Conservation (phyloP, 495 filamentous ascomycete species). For the Tuber indicum region DNA sequence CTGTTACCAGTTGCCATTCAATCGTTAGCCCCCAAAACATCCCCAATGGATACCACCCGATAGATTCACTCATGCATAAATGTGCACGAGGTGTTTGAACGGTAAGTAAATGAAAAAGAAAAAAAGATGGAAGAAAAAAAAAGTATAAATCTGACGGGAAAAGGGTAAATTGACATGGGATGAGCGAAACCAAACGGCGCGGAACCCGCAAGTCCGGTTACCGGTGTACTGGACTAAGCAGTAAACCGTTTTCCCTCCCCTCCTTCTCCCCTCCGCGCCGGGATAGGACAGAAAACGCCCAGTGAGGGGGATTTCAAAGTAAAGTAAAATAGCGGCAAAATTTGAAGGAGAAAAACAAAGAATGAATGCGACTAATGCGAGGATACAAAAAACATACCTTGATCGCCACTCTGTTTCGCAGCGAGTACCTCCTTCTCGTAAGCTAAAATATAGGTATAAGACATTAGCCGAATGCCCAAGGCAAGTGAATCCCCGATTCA, state of each 20-base stretch:
- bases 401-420: conserved; percentile 32
- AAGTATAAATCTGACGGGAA: not conserved
- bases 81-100: not conserved
- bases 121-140: not conserved
- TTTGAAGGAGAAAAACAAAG: not conserved
- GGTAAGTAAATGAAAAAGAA: not conserved
- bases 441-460: conserved; percentile 16
- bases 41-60: not conserved
- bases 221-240: not conserved
- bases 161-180: not conserved
- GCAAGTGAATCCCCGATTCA: not conserved
- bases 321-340: not conserved
- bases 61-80: not conserved
- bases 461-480: conserved; percentile 25
- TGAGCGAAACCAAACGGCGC: not conserved
- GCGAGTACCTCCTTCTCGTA: conserved; percentile 32
- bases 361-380: not conserved
- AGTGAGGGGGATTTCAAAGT: not conserved
- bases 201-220: not conserved
- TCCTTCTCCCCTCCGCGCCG: not conserved
- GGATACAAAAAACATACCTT: conserved; percentile 19
- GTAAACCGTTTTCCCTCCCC: not conserved
- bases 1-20: conserved; percentile 13
- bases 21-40: conserved; percentile 6
- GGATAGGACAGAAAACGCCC: not conserved